Conservation (phyloP, 179 eudicot species). For the Actinidia arguta region DNA sequence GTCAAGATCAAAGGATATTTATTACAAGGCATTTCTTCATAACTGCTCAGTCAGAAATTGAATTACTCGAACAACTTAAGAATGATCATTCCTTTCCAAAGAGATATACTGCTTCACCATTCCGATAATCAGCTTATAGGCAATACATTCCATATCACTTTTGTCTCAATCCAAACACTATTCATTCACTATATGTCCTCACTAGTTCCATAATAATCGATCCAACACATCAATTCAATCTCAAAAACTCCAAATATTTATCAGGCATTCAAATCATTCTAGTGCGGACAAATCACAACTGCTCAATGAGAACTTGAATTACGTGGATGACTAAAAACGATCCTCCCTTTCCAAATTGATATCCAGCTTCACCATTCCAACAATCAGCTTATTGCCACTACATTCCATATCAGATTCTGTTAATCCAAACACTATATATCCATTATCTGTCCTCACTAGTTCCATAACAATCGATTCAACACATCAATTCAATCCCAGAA, state of each 20-base stretch:
- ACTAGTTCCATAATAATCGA: neutral
- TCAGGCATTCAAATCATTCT: too few species aligned
- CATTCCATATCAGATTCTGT: too few species aligned
- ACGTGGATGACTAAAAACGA: too few species aligned
- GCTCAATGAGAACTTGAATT: too few species aligned
- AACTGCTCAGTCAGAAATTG: neutral
- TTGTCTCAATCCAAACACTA: neutral
- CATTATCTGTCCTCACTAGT: neutral
- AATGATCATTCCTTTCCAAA: neutral
- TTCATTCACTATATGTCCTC: neutral
- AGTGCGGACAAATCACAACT: too few species aligned
- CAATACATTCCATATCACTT: neutral
- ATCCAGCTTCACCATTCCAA: too few species aligned
- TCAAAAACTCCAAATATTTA: neutral
- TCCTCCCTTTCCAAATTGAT: too few species aligned
- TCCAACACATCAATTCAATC: neutral
- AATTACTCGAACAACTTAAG: neutral
- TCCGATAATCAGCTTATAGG: neutral
- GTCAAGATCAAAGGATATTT: too few species aligned
- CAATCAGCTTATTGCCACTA: too few species aligned
- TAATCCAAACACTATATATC: too few species aligned
- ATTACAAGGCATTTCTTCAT: too few species aligned
- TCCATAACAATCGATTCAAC: neutral
- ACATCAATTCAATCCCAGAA: neutral
- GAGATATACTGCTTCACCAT: neutral